These are phyloP conservation scores for Juglanconis oblonga DNA, from an alignment of 2,329 filamentous ascomycete species.

Conservation along the genomic window DNA sequence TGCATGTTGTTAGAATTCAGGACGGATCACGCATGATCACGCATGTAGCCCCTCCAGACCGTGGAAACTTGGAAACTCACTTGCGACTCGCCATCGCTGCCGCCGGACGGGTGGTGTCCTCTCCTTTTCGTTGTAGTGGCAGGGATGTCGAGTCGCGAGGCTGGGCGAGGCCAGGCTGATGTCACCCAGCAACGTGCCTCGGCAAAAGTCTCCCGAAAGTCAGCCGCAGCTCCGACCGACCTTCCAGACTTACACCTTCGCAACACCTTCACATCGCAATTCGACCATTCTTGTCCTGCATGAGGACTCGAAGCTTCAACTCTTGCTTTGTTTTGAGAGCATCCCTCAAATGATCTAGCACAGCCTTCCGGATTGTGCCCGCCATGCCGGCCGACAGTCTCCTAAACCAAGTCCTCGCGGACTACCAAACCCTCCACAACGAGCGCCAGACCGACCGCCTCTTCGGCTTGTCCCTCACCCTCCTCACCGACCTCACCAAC, in stretches of 20 bases:
- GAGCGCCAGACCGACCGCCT: conserved; percentile 51
- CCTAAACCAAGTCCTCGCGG: conserved; percentile 63
- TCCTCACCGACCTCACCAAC: conserved; percentile 69
- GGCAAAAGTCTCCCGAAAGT: conserved; percentile 21
- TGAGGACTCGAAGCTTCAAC: not conserved
- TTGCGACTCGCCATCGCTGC: conserved; percentile 1
- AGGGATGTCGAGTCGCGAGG: conserved; percentile 1
- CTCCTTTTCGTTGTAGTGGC: conserved; percentile 4
- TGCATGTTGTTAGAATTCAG: not conserved
- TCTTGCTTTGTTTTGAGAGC: not conserved
- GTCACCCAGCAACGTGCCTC: conserved; percentile 23
- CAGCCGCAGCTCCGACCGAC: not conserved
- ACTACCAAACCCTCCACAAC: conserved; percentile 53
- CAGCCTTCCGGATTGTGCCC: not conserved
- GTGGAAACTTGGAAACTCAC: not conserved
- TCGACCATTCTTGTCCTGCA: not conserved
- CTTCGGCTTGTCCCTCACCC: conserved; percentile 63
- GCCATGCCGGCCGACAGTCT: conserved; percentile 65
- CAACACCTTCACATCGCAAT: not conserved
- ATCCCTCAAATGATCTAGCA: not conserved
- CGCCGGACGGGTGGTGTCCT: not conserved
- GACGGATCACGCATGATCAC: not conserved
- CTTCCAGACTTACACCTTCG: not conserved
- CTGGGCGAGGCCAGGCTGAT: conserved; percentile 5
- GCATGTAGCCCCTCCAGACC: too few species aligned